phyloP scores from a whole-genome alignment of 106 monocot genomes.

The Alisma plantagoaquatica region DNA sequence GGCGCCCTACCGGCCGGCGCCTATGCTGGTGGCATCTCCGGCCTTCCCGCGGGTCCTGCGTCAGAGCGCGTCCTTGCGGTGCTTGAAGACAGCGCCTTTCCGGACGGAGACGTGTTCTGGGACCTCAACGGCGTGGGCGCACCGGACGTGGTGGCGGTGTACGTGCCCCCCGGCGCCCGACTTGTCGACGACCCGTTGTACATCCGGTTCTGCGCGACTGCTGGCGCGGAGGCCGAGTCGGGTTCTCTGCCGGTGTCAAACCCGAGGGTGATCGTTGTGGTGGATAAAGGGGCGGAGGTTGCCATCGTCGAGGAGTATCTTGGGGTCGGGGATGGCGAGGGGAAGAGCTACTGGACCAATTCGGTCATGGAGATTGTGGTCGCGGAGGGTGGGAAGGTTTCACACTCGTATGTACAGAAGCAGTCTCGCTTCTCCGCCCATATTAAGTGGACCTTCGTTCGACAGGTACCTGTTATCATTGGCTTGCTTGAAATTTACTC shows the following conservation, averaged over 20 bases:
- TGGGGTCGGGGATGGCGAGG: conserved; percentile 24
- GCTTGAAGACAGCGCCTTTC: conserved; percentile 15
- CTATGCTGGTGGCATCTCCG: conserved; percentile 36
- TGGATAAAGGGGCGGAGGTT: conserved; percentile 69
- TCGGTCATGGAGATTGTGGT: conserved; percentile 69
- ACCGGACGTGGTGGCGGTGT: conserved; percentile 55
- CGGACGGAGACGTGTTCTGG: conserved; percentile 52
- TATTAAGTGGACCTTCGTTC: conserved; percentile 79
- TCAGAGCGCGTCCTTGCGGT: conserved; percentile 20
- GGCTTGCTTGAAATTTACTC: no score
- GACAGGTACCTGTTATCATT: no score
- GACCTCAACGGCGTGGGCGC: conserved; percentile 73
- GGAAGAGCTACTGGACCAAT: conserved; percentile 81
- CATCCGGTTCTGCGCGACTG: conserved; percentile 30
- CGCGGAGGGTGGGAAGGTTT: conserved; percentile 56
- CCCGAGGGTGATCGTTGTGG: conserved; percentile 81
- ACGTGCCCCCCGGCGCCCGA: conserved; percentile 40
- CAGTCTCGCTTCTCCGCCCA: conserved; percentile 63
- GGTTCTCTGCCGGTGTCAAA: conserved; percentile 54
- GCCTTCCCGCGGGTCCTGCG: conserved; percentile 17
- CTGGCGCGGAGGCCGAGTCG: conserved; percentile 19
- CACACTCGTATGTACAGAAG: conserved; percentile 69
- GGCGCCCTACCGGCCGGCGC: conserved; percentile 39
- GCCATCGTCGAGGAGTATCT: conserved; percentile 81
- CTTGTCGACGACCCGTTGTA: conserved; percentile 47